Percentiles rank a stretch among this genome's conserved stretches.
These are phyloP conservation scores for Fagopyrum esculentum DNA, from an alignment of 148 eudicot species.

Conservation along the genomic window DNA sequence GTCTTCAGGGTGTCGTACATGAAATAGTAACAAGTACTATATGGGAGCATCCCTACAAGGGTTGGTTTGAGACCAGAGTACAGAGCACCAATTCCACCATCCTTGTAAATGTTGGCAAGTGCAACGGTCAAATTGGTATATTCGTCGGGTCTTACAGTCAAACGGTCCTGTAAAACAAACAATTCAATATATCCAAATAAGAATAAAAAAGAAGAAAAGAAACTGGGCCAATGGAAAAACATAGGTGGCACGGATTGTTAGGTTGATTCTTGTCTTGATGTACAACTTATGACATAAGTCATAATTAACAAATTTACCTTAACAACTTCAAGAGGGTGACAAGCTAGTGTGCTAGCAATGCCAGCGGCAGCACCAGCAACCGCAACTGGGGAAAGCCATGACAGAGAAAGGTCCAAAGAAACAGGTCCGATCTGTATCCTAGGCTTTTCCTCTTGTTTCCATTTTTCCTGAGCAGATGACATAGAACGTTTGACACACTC, in stretches of 20 bases:
- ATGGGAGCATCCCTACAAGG: constrained; percentile 90
- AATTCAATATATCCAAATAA: neutral
- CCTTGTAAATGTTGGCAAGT: constrained; percentile 60
- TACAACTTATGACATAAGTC: neutral
- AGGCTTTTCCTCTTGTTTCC: constrained; percentile 52
- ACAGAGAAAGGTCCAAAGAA: constrained; percentile 54
- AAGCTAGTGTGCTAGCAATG: constrained; percentile 69
- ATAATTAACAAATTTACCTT: constrained; percentile 40
- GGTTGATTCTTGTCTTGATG: neutral
- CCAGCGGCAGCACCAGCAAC: constrained; percentile 96
- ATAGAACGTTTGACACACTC: constrained; percentile 84
- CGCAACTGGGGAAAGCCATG: constrained; percentile 92
- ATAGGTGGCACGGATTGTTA: too few species aligned
- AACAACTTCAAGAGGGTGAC: constrained; percentile 95
- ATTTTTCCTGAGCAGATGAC: constrained; percentile 70
- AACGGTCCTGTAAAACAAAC: constrained; percentile 55
- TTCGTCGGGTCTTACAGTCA: constrained; percentile 78
- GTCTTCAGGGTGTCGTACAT: constrained; percentile 86
- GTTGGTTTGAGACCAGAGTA: constrained; percentile 84
- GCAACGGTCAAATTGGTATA: constrained; percentile 73
- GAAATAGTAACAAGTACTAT: constrained; percentile 94
- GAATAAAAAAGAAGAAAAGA: neutral
- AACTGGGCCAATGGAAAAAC: too few species aligned
- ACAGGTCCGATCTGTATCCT: constrained; percentile 55
- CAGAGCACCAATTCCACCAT: constrained; percentile 57